Evolutionary conservation across 2,329 filamentous ascomycete species (phyloP), one percentile per base, ranked within the genome.

Genomic region (Penicillium sp.): DNA sequence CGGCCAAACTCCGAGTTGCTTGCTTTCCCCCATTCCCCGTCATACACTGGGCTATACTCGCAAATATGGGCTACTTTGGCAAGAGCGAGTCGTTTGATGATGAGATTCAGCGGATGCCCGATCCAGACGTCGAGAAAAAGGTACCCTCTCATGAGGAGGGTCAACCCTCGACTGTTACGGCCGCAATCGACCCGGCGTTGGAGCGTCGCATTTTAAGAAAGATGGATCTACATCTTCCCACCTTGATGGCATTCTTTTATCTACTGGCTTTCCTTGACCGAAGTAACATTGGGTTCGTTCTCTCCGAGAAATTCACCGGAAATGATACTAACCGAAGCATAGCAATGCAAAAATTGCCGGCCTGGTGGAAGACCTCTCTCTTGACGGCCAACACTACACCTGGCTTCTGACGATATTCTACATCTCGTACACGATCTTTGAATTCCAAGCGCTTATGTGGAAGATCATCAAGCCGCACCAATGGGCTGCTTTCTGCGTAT

Each of bases 281-380:
- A 39, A 73, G 71, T 26, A 79, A 79, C 50, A 73, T 77, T 40
- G 74, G 71, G 71, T 72, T 40, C 32, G 62, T 63, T n/a, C 11
- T 13, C 26, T 4, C n/a, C 18, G 13, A 16, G 5, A 20, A 22
- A 34, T n/a, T 14, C 22, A 10, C 22, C 22, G 24, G 29, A 22
- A 31, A 46, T 16, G 38, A 24, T 37, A 6, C 28, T 42, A 32
- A 44, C 56, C 55, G 26, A 52, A 34, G 5, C 5, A 4, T 38
- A 74, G 76, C 42, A 79, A 79, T 69, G 77, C 77, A 1, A 68
- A 71, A 51, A 76, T 77, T 36, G 75, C 77, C 1, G 77, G 77
- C 29, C 78, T 80, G 75, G 52, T 68, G 42, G 61, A 73, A 36
- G 74, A 77, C 23, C 69, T 81, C 13, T 46, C 71, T 8, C 65